phyloP scores from a whole-genome alignment of 2,329 filamentous ascomycete genomes.

The Phoma herbarum region DNA sequence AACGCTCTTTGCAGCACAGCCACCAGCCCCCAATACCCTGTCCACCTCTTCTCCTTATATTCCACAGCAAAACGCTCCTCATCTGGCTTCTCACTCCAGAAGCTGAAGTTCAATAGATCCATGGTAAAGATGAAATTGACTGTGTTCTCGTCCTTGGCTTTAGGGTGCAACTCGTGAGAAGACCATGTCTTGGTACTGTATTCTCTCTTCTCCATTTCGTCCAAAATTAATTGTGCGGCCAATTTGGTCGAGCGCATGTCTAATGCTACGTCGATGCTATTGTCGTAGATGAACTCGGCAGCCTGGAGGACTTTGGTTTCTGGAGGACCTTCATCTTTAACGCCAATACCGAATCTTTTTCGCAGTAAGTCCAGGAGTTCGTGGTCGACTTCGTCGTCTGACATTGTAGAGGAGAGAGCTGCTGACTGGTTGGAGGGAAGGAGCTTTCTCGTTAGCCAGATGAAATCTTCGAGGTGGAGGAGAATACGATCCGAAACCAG shows the following conservation, averaged over 20 bases:
- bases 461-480: not conserved
- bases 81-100: constrained; percentile 81
- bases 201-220: constrained; percentile 80
- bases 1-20: constrained; percentile 86
- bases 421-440: not conserved
- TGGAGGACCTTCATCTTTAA: constrained; percentile 64
- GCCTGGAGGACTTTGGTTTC: constrained; percentile 84
- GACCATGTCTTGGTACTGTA: constrained; percentile 91
- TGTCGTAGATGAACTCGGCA: constrained; percentile 88
- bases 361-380: constrained; percentile 88
- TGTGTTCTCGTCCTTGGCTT: constrained; percentile 78
- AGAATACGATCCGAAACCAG: not conserved
- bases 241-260: constrained; percentile 83
- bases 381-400: constrained; percentile 88
- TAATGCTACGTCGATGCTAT: constrained; percentile 90
- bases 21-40: constrained; percentile 94
- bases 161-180: constrained; percentile 88
- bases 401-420: constrained; percentile 65
- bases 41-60: constrained; percentile 84
- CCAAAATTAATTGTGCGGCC: constrained; percentile 80
- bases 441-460: not conserved
- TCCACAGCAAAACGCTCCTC: constrained; percentile 82
- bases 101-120: constrained; percentile 96
- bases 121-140: constrained; percentile 96
- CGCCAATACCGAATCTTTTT: constrained; percentile 74